phyloP scores from a whole-genome alignment of 257 asterid genomes.

The Fraxinus excelsior region DNA sequence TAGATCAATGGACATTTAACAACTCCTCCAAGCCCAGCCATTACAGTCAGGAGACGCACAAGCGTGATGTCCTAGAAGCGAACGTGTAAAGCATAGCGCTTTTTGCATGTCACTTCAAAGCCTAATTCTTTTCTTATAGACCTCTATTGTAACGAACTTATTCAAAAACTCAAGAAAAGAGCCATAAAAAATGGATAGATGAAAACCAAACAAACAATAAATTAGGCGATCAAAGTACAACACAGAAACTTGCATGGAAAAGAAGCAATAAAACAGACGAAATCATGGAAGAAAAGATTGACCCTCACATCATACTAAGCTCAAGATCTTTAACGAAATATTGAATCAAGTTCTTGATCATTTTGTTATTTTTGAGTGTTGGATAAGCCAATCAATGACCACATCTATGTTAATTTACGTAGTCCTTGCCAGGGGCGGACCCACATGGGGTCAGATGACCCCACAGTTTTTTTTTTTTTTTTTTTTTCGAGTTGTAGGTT shows the following conservation, averaged over 20 bases:
- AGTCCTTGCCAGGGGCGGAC: too few species aligned
- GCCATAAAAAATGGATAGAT: neutral
- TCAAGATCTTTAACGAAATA: neutral
- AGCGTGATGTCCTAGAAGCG: too few species aligned
- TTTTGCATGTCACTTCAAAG: too few species aligned
- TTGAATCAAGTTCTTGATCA: constrained; percentile 22
- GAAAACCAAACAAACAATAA: neutral
- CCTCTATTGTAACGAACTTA: neutral
- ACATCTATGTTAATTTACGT: constrained; percentile 59
- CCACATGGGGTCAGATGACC: too few species aligned
- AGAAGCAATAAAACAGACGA: neutral
- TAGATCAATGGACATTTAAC: neutral
- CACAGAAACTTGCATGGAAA: neutral
- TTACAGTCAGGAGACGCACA: too few species aligned
- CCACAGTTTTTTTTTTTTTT: too few species aligned
- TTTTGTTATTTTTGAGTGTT: constrained; percentile 72
- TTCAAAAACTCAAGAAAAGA: neutral
- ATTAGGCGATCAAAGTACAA: neutral
- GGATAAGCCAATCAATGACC: constrained; percentile 80
- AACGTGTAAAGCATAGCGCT: too few species aligned
- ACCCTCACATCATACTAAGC: neutral
- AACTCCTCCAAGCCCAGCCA: neutral
- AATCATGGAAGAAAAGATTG: neutral
- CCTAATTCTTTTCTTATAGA: too few species aligned
- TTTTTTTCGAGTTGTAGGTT: too few species aligned